Conservation (phyloP, 306 rosid species). For the Canavalia gladiata region DNA sequence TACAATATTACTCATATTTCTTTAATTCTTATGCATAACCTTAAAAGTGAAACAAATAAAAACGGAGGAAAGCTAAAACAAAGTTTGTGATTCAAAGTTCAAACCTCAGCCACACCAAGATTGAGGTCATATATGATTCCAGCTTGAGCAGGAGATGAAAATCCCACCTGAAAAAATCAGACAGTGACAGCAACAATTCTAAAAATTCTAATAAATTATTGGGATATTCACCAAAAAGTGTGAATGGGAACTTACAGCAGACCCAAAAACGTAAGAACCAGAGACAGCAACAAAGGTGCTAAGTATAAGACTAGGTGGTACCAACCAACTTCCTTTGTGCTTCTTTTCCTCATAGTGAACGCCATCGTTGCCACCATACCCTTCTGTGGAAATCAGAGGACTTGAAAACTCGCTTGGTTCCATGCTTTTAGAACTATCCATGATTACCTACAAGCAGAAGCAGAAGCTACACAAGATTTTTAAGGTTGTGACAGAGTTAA, state of each 20-base stretch:
- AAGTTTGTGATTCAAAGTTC: neutral
- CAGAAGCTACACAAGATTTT: neutral
- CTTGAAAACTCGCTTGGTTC: slow-evolving; percentile 45
- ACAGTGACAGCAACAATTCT: neutral
- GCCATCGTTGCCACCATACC: neutral
- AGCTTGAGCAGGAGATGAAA: slow-evolving; percentile 84
- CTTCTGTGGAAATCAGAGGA: slow-evolving; percentile 52
- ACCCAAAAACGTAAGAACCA: slow-evolving; percentile 86
- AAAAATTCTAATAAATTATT: neutral
- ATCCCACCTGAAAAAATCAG: slow-evolving; percentile 73
- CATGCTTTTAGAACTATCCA: slow-evolving; percentile 33
- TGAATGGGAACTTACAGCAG: slow-evolving; percentile 63
- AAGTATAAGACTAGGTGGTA: slow-evolving; percentile 56
- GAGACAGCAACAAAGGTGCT: slow-evolving; percentile 75
- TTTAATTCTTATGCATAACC: no score
- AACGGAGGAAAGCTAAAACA: neutral
- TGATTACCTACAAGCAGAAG: neutral
- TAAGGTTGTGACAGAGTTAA: neutral
- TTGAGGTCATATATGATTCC: slow-evolving; percentile 70
- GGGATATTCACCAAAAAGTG: neutral
- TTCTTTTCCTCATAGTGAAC: neutral
- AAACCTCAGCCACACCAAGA: slow-evolving; percentile 75
- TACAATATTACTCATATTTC: no score
- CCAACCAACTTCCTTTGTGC: slow-evolving; percentile 43
- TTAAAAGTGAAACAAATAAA: no score